Evolutionary conservation across 1,139 yeast species (phyloP), one percentile per base, ranked within the genome.

Genomic region (Candida anutae): DNA sequence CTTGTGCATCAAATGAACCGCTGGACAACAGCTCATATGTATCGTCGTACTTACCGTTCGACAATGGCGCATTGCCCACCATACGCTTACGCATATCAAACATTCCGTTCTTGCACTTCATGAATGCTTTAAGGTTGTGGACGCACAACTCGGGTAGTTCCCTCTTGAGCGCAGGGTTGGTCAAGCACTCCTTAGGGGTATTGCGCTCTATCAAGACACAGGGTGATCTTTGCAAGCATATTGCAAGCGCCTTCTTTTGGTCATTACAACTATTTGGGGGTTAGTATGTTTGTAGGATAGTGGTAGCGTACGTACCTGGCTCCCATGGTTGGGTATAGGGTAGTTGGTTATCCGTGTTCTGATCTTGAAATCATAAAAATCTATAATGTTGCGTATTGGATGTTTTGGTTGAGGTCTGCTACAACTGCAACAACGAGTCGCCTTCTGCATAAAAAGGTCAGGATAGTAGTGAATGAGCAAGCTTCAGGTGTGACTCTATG

Each of bases 161-260:
- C 33, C 69, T 67, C 32, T 77, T 66, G 26, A 90, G 66, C 37
- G 79, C 80, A 1, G 95, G 94, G 39, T 87, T 69, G 24, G 82
- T 80, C 15, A 88, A 56, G 50, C 98, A 90, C 35, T 85, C 79
- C 39, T 83, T 80, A 4, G 98, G 98, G 3, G 87, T 83, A 54
- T 90, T 71, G 38, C 98, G 66, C 38, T 90, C 84, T 22, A 90
- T 71, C 61, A 90, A 69, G 31, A 90, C 98, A 55, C 98, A 90
- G 11, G 97, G 97, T 4, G 97, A 87, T 50, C 96, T 68, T 53
- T 90, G 98, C 27, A 90, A 67, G 49, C 98, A 90, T 15, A 90
- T 79, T 5, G 97, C 97, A 37, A 90, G 85, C 11, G 94, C 95
- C 45, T 75, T 84, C 46, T 87, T 74, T 47, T 88, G 93, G 54